Base-by-base conservation (phyloP, 768 basidiomycete species). In the Harrya chromipes region DNA sequence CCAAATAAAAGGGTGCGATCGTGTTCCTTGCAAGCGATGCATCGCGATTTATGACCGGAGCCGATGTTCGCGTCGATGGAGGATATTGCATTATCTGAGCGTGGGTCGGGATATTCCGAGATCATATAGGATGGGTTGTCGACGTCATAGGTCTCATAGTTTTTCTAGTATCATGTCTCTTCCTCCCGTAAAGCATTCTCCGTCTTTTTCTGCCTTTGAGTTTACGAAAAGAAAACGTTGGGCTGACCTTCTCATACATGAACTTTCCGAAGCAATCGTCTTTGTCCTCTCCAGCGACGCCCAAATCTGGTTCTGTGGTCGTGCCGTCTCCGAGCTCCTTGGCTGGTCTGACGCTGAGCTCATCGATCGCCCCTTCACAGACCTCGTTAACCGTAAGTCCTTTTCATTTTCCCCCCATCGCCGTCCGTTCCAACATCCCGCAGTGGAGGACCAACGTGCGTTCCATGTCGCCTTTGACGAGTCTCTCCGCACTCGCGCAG, bases 21-120 rank as follows among this genome's bases (percentile, higher is more conserved):
- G 88, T 97, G 48, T 95, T 87, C 68, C 78, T 98, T 16, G 84
- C 87, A 8, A 92, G 89, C 55, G 94, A 97, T 66, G 91, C 93
- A 6, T 89, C 87, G 44, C 81, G 79, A 48, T 97, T 94, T 69
- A 85, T 92, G 76, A 95, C 94, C 3, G 94, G 93, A 9, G 72
- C 86, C 16, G 91, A 91, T 58, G 70, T 91, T 49, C 83, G 85
- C 9, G 82, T 97, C 40, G 94, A 97, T 61, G 94, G 94, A 17
- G 93, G 93, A 6, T 94, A 94, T 70, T 90, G 88, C 66, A 60
- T 74, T 37, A 73, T 87, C 55, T 90, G 57, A 63, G 53, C 31
- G 50, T 33, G 4, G 27, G 21, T 43, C 41, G 50, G 59, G 43
- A 46, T 50, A 10, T 43, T 42, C 50, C 55, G 59, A 45, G 47